A percentile compares a stretch with the other conserved stretches of the same genome.
These are phyloP conservation scores for Fomes fomentarius DNA, from an alignment of 1,284 basidiomycete genomes.

Conservation along the genomic window DNA sequence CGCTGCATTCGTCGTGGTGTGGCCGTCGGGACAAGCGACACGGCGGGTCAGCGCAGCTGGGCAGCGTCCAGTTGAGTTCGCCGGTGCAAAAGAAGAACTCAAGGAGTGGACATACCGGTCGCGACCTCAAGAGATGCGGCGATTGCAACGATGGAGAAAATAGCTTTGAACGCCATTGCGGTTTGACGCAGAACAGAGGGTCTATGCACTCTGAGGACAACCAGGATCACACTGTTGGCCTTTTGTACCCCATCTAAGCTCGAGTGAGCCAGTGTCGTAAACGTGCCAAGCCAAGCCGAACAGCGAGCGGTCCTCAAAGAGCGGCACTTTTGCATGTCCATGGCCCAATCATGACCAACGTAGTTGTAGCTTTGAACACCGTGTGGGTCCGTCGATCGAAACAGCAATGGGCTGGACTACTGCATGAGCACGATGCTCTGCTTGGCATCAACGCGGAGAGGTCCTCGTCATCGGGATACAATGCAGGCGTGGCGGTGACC, in stretches of 20 bases:
- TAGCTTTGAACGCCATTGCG: constrained; percentile 1
- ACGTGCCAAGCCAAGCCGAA: too few relatives aligned
- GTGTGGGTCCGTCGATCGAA: too few relatives aligned
- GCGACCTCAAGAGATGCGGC: not conserved
- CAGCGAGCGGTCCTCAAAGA: too few relatives aligned
- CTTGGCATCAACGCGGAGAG: too few relatives aligned
- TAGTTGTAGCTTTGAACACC: too few relatives aligned
- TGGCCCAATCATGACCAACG: too few relatives aligned
- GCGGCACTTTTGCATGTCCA: too few relatives aligned
- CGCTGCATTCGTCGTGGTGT: constrained; percentile 37
- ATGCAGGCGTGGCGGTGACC: too few relatives aligned
- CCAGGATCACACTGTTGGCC: not conserved
- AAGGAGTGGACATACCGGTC: not conserved
- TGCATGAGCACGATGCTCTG: too few relatives aligned
- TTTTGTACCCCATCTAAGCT: not conserved
- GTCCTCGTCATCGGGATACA: too few relatives aligned
- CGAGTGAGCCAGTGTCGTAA: too few relatives aligned
- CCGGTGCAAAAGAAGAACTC: not conserved
- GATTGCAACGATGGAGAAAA: not conserved
- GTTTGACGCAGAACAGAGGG: not conserved
- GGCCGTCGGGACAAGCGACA: constrained; percentile 19
- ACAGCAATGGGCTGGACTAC: too few relatives aligned
- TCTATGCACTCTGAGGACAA: not conserved
- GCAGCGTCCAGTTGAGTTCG: not conserved
- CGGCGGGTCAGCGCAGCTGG: constrained; percentile 19